Base-by-base conservation (phyloP, 306 rosid genomes). In the Purshia tridentata region DNA sequence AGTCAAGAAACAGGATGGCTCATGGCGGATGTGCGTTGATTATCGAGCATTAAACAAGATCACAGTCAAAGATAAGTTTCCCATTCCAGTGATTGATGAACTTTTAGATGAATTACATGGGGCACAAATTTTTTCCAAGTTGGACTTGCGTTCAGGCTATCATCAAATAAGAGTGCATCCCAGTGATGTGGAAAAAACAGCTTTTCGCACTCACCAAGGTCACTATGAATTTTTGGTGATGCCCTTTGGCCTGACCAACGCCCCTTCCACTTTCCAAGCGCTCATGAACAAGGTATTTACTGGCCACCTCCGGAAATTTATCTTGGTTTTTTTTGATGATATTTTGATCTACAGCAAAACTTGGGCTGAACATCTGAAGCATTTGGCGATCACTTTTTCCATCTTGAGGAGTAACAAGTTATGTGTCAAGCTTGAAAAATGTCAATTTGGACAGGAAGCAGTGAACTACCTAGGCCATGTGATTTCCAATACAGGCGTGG, bases 11-110 rank as follows among this genome's bases (percentile, higher is more conserved):
- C 56, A 66, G 4, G 37, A 66, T 2, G 57, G 44, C n/a, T 66
- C n/a, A n/a, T n/a, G n/a, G n/a, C n/a, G n/a, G n/a, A n/a, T n/a
- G n/a, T n/a, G n/a, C n/a, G n/a, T n/a, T 0, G 71, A 66, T 4
- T 67, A 47, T 48, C 19, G 55, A 0, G 71, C 57, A 14, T 19
- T 65, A 10, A 45, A 18, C 9, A 65, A 4, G 22, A 65, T 44
- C 14, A 45, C 53, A 18, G 18, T 65, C 3, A 65, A 22, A 12
- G 72, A 67, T 20, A 67, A 67, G 7, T 67, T 67, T 48, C 19
- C 20, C 0, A 67, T 6, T n/a, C n/a, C n/a, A n/a, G n/a, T n/a
- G n/a, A n/a, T n/a, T n/a, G n/a, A n/a, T n/a, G n/a, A n/a, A n/a
- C 57, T 47, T 1, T 6, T 67, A 3, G 58, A 48, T 10, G 57